Evolutionary conservation across 345 rosid genomes (phyloP).

Genomic region (Mercurialis annua): DNA sequence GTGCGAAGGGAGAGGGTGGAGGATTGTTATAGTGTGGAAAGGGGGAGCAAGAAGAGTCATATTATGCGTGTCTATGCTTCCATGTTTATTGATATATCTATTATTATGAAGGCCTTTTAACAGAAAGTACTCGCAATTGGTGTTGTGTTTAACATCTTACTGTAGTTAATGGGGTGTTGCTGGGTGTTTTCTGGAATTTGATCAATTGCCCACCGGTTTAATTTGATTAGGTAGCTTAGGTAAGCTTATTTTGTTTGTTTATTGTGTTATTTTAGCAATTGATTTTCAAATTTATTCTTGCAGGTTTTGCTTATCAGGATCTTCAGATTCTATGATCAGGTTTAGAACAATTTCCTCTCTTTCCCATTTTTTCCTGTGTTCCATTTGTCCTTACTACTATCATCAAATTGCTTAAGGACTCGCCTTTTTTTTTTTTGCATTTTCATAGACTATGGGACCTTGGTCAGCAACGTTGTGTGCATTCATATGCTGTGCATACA

Average conservation of each 20-base stretch:
- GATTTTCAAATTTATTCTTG: constrained; percentile 22
- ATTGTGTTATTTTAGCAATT: not conserved
- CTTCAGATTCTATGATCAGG: constrained; percentile 99
- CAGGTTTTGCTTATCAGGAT: constrained; percentile 98
- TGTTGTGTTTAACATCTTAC: not conserved
- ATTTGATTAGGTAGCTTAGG: not conserved
- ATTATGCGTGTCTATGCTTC: not conserved
- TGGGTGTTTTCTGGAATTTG: not conserved
- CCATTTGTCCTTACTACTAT: not conserved
- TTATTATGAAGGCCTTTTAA: not conserved
- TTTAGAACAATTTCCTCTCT: constrained; percentile 14
- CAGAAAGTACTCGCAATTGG: not conserved
- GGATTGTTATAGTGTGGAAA: not conserved
- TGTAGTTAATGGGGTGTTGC: not conserved
- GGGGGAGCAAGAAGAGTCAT: not conserved
- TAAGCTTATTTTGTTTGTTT: not conserved
- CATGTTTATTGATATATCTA: not conserved
- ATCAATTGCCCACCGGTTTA: not conserved
- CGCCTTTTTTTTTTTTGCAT: constrained; percentile 27
- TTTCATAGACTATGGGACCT: constrained; percentile 89
- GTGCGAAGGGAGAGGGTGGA: not conserved
- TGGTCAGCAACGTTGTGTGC: constrained; percentile 98
- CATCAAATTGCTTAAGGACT: constrained; percentile 12
- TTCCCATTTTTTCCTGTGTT: not conserved
- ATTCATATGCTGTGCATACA: constrained; percentile 99